Conservation (phyloP, 139 green algal species). For the Ettlia oleoabundans region DNA sequence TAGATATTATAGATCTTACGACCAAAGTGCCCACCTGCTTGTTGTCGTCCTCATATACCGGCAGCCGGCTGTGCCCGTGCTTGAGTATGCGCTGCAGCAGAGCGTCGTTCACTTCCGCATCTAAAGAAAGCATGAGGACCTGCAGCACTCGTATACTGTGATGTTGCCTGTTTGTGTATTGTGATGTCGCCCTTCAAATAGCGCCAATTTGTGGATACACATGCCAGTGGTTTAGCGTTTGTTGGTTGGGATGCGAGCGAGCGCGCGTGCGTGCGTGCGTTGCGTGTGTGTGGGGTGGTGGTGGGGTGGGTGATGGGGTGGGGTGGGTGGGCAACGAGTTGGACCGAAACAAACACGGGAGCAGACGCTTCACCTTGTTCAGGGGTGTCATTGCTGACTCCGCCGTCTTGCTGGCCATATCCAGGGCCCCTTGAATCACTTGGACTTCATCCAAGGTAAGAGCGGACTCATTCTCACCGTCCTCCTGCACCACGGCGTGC, state of each 20-base stretch:
- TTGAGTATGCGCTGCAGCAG: conserved; percentile 64
- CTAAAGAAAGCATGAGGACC: conserved; percentile 80
- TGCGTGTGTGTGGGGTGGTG: no score
- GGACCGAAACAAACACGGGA: no score
- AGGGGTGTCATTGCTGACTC: conserved; percentile 65
- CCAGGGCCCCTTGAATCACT: conserved; percentile 62
- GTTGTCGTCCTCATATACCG: conserved; percentile 62
- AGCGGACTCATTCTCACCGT: not conserved
- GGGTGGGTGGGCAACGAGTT: no score
- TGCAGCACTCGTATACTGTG: conserved; percentile 28
- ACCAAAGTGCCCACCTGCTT: conserved; percentile 5
- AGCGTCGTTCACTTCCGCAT: conserved; percentile 71
- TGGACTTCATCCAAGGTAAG: conserved; percentile 27
- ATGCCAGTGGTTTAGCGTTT: no score
- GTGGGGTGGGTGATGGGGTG: no score
- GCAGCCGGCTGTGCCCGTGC: conserved; percentile 81
- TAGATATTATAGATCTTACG: not conserved
- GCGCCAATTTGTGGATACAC: no score
- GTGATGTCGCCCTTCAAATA: not conserved
- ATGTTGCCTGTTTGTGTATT: not conserved
- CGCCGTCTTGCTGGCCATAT: conserved; percentile 65
- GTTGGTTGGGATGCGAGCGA: no score
- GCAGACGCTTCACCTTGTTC: conserved; percentile 48
- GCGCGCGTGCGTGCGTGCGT: no score
- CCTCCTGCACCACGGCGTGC: not conserved